Base-by-base conservation (phyloP, 2,329 filamentous ascomycete species). In the Aspergillus puulaauensis region DNA sequence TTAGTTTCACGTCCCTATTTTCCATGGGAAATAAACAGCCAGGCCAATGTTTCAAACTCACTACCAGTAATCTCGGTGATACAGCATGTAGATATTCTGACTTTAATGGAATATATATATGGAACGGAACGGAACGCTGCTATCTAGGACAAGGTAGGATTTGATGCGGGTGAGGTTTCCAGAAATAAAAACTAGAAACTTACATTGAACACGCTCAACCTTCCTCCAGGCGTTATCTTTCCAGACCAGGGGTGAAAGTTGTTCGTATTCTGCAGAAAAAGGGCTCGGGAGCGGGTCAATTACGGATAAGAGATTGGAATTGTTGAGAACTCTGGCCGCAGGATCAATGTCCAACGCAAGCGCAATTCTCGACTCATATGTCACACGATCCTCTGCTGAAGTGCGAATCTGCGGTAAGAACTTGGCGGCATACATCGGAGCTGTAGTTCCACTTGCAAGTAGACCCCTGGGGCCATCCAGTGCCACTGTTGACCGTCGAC, bases 261-360 rank as follows among this genome's bases (percentile, higher is more conserved):
- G 66, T 54, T 73, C 74, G 58, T 68, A 69, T 45, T 66, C 54
- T 23, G 63, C 60, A 17, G 63, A 69, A 6, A 64, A 61, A 35
- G 68, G 66, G 60, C 60, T 66, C 33, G 66, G 66, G 21, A 60
- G 65, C 19, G 54, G 59, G 33, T 68, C 62, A 33, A 61, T 61
- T 52, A 69, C 19, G 45, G 62, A 48, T 54, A 57, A 63, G 37
- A 49, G 43, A n/a, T 63, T 56, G 53, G 66, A 71, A 53, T 85
- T 86, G 41, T 82, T 81, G 31, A 96, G 79, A 14, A 96, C 78
- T 60, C 85, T 85, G 24, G 83, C 80, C 31, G 84, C 80, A 46
- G 85, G 86, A 69, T 96, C 87, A 59, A 98, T 82, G n/a, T 90
- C 84, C 52, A 98, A 80, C 3, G 95, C 95, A 15, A 88, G 79